A percentile compares a stretch with the other conserved stretches of the same genome.
Evolutionary conservation across 2,329 filamentous ascomycete genomes (phyloP).

Genomic region (Monilinia fructicola): DNA sequence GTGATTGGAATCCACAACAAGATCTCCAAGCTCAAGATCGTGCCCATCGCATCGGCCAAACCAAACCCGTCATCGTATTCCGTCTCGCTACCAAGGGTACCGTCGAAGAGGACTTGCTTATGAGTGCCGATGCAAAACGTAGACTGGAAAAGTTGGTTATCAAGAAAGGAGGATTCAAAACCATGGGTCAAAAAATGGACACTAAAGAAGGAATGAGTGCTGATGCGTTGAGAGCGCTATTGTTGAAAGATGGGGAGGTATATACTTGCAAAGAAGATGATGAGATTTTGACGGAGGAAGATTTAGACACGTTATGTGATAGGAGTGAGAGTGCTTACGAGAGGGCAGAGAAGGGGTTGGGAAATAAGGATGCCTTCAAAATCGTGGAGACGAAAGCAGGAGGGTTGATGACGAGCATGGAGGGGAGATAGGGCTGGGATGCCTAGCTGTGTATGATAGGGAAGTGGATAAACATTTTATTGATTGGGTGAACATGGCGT

Average conservation of each 20-base stretch:
- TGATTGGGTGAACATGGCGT: background rate
- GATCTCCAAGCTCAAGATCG: conserved; percentile 96
- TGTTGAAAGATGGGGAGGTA: conserved; percentile 70
- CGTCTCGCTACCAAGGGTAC: conserved; percentile 90
- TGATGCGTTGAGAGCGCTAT: conserved; percentile 59
- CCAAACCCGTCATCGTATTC: conserved; percentile 86
- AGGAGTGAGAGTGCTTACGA: conserved; percentile 61
- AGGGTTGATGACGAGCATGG: conserved; percentile 37
- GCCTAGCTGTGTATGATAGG: background rate
- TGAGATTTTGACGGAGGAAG: conserved; percentile 70
- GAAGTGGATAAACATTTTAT: background rate
- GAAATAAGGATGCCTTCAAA: conserved; percentile 68
- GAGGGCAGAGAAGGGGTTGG: conserved; percentile 74
- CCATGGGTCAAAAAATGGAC: conserved; percentile 61
- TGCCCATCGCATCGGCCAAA: conserved; percentile 92
- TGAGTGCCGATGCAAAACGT: conserved; percentile 88
- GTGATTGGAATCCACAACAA: conserved; percentile 93
- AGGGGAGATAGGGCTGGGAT: conserved; percentile 23
- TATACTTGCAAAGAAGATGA: conserved; percentile 59
- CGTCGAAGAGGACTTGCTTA: conserved; percentile 82
- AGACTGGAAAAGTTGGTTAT: conserved; percentile 93
- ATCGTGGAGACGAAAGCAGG: conserved; percentile 75
- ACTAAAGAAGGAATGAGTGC: conserved; percentile 54
- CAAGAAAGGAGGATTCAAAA: conserved; percentile 82
- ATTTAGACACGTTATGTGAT: conserved; percentile 77